Percentiles rank a stretch among this genome's conserved stretches.
Conservation (phyloP, 106 monocot species). For the Xerophyta viscosa region DNA sequence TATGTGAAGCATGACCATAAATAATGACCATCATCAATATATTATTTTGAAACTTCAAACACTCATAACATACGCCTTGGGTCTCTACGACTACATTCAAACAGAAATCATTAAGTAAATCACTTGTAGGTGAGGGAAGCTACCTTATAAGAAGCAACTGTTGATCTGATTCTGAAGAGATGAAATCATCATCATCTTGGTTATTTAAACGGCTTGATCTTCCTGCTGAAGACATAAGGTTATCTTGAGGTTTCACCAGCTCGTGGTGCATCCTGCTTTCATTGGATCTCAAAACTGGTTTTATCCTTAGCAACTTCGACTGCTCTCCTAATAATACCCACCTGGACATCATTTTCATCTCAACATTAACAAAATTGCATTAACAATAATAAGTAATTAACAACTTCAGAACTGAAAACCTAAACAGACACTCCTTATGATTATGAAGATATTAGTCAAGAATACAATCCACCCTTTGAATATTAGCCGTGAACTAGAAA, state of each 20-base stretch:
- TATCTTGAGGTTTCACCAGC: slow-evolving; percentile 29
- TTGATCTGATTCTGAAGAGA: slow-evolving; percentile 38
- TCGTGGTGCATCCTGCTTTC: slow-evolving; percentile 28
- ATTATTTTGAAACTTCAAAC: too few relatives aligned
- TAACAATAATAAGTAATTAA: too few relatives aligned
- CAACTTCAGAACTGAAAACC: neutral
- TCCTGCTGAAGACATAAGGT: slow-evolving; percentile 1
- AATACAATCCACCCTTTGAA: too few relatives aligned
- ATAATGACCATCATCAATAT: too few relatives aligned
- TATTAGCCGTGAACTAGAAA: too few relatives aligned
- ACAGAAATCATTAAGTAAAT: too few relatives aligned
- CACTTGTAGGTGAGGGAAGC: neutral
- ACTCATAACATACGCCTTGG: too few relatives aligned
- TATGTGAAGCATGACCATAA: too few relatives aligned
- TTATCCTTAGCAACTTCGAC: slow-evolving; percentile 12
- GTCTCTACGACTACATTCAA: too few relatives aligned
- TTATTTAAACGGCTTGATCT: slow-evolving; percentile 1
- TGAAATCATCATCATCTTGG: slow-evolving; percentile 32
- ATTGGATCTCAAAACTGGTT: slow-evolving; percentile 7
- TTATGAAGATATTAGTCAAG: neutral
- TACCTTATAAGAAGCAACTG: slow-evolving; percentile 42
- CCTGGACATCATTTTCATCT: too few relatives aligned
- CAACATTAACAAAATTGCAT: too few relatives aligned
- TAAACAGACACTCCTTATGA: neutral
- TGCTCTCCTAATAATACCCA: slow-evolving; percentile 11